A percentile compares a stretch with the other conserved stretches of the same genome.
These are phyloP conservation scores for Phaeosphaeria sp. DNA, from an alignment of 2,329 filamentous ascomycete species.

Conservation along the genomic window DNA sequence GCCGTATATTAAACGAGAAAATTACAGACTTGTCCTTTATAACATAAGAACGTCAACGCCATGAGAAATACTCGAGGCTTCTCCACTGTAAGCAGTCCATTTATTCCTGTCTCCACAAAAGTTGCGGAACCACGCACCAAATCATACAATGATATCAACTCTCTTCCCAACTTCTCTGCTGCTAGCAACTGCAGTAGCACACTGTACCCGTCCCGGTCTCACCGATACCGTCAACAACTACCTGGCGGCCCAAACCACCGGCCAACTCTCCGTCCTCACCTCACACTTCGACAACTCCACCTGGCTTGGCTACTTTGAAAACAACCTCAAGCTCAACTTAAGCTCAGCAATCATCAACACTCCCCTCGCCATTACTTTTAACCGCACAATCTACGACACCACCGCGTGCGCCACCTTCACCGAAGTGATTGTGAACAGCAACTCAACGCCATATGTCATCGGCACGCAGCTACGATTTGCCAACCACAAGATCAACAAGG, in stretches of 20 bases:
- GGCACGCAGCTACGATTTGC: slow-evolving; percentile 33
- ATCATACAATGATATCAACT: neutral
- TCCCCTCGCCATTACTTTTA: slow-evolving; percentile 25
- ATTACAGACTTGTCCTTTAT: neutral
- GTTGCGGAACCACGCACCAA: neutral
- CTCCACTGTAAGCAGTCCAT: too few species aligned
- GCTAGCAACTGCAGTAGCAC: neutral
- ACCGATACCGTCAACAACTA: neutral
- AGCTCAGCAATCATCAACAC: slow-evolving; percentile 22
- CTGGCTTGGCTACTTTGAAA: slow-evolving; percentile 36
- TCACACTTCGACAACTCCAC: slow-evolving; percentile 31
- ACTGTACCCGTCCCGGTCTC: neutral
- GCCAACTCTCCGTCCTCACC: neutral
- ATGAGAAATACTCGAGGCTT: neutral
- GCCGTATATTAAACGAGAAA: neutral
- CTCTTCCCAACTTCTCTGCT: neutral
- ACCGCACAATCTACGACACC: slow-evolving; percentile 28
- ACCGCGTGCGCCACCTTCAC: slow-evolving; percentile 32
- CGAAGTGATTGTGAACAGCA: slow-evolving; percentile 30
- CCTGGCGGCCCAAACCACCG: neutral
- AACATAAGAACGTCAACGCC: neutral
- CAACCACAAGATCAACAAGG: slow-evolving; percentile 33
- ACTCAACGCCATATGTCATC: slow-evolving; percentile 29
- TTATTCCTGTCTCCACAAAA: too few species aligned
- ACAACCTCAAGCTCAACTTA: slow-evolving; percentile 24